Base-by-base conservation (phyloP, 1,284 basidiomycete species). In the Boletellus sp. region DNA sequence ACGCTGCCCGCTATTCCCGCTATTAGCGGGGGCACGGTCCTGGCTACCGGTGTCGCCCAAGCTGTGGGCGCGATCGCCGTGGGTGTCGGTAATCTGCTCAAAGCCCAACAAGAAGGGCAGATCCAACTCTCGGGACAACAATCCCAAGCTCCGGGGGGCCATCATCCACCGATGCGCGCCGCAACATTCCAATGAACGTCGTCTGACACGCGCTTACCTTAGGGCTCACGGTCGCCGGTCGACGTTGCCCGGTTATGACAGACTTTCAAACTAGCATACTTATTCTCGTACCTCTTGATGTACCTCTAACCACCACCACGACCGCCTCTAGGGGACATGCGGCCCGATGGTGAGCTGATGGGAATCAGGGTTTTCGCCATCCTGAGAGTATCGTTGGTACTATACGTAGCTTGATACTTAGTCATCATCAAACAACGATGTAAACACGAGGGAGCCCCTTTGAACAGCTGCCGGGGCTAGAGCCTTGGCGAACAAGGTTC, bases 1-100 rank as follows among this genome's bases (percentile, higher is more conserved):
- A 81, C 83, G 33, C 74, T 89, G 38, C 86, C 86, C 1, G 69
- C 85, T 0, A 78, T 89, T 35, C 86, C 86, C 21, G 84, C 76
- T 2, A 77, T 89, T 59, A 75, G 73, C 44, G 85, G 85, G 21
- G 86, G 86, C 19, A 82, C 84, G 0, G 72, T 86, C 54, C 74
- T 89, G 32, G 86, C 86, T 7, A 80, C 83, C 13, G 77, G 81
- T 15, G 82, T 87, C 6, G 84, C 80, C 15, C 86, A 89, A 58
- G 86, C 87, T 1, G 80, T 86, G 19, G 86, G 87, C 11, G 85
- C 85, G 1, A 82, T 89, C 49, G 87, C 85, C 1, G 77, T 89
- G 3, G 86, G 85, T 5, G 71, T 89, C 28, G 86, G 86, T 1
- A 79, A 73, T 28, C 65, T 74, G 65, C 67, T 82, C 39, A 78